phyloP scores from a whole-genome alignment of 495 filamentous ascomycete species.

The Pseudevernia furfuracea region DNA sequence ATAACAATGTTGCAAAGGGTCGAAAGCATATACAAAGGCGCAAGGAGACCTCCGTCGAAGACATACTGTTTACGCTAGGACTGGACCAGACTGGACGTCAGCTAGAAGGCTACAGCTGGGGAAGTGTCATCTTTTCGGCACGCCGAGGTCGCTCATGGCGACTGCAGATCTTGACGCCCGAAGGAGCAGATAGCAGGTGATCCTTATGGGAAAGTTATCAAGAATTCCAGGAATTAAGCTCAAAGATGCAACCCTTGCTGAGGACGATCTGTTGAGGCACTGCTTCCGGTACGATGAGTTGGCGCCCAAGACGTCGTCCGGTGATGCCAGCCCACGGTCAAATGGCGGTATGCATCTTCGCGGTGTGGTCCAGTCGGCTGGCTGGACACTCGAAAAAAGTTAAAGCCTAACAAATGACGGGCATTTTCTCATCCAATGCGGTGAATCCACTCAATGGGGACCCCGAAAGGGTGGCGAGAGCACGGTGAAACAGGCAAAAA shows the following conservation, averaged over 20 bases:
- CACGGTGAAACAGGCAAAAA: neutral
- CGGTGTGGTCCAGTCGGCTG: conserved; percentile 12
- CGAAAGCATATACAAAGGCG: conserved; percentile 7
- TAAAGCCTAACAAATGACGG: neutral
- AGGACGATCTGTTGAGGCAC: neutral
- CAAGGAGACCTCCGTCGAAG: neutral
- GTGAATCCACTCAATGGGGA: neutral
- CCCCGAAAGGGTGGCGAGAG: neutral
- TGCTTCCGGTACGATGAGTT: conserved; percentile 22
- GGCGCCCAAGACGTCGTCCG: conserved; percentile 15
- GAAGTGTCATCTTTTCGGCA: conserved; percentile 5
- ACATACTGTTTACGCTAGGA: conserved; percentile 13
- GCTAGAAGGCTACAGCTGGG: neutral
- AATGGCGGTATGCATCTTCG: conserved; percentile 15
- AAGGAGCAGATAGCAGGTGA: conserved; percentile 3
- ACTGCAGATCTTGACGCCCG: conserved; percentile 27
- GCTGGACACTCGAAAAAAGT: neutral
- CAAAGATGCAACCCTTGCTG: conserved; percentile 8
- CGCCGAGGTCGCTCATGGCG: conserved; percentile 6
- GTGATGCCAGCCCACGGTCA: conserved; percentile 11
- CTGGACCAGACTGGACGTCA: neutral
- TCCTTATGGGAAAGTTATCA: neutral
- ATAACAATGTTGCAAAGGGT: neutral
- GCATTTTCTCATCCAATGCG: conserved; percentile 14
- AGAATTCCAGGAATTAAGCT: conserved; percentile 11